phyloP scores from a whole-genome alignment of 2,329 filamentous ascomycete species.

The Colletotrichum limetticola region DNA sequence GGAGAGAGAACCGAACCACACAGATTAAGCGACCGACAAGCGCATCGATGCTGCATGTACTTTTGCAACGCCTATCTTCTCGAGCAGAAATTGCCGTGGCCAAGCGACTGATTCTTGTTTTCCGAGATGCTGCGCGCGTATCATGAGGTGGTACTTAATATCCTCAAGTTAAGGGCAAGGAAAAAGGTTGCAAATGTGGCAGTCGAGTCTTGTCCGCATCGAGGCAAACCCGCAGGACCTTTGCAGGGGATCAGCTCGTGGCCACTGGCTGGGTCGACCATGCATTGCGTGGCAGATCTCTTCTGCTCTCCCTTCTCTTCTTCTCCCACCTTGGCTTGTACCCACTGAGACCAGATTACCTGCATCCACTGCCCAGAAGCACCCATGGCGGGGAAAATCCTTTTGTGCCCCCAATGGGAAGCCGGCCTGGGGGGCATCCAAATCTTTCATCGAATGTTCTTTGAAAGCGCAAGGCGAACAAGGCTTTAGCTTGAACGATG shows the following conservation, averaged over 20 bases:
- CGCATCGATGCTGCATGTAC: background rate
- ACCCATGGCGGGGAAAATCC: background rate
- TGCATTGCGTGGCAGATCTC: conserved; percentile 26
- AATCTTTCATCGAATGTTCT: background rate
- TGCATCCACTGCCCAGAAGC: background rate
- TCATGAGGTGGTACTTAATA: conserved; percentile 32
- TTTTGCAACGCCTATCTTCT: background rate
- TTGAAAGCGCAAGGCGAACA: background rate
- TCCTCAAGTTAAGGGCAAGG: conserved; percentile 29
- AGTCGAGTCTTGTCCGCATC: conserved; percentile 28
- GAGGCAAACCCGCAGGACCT: conserved; percentile 25
- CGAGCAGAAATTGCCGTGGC: background rate
- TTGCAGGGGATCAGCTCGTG: conserved; percentile 22
- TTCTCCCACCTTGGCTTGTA: conserved; percentile 11
- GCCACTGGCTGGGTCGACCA: background rate
- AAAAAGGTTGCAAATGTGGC: conserved; percentile 15
- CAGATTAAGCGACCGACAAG: background rate
- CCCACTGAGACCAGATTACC: background rate
- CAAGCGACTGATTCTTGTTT: background rate
- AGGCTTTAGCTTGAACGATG: background rate
- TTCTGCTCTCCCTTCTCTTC: conserved; percentile 7
- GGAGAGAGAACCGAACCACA: background rate
- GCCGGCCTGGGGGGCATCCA: background rate
- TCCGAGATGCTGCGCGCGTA: background rate
- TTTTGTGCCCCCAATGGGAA: background rate